Conservation (phyloP, 163 green algal species). For the Scenedesmus sp. region DNA sequence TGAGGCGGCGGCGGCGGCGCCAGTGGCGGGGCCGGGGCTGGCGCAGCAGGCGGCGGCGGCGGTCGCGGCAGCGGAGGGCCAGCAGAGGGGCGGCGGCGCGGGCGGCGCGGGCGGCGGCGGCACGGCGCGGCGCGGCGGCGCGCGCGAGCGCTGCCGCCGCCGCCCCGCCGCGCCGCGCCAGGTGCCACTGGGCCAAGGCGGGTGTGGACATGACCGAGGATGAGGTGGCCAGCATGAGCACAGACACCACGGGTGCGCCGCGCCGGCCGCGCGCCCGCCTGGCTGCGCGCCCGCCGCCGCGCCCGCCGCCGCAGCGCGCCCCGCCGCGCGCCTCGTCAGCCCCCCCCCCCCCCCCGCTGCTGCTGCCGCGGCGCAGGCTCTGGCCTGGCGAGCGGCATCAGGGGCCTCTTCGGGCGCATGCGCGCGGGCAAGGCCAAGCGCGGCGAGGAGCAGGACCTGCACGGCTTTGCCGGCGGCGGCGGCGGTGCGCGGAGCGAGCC, state of each 20-base stretch:
- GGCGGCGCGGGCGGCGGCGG: too few species aligned
- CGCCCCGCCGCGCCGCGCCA: slow-evolving; percentile 26
- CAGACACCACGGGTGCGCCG: slow-evolving; percentile 28
- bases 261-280: background rate
- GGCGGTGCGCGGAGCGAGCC: too few species aligned
- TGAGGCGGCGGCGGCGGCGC: too few species aligned
- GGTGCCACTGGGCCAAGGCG: slow-evolving; percentile 48
- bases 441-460: slow-evolving; percentile 41
- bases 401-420: slow-evolving; percentile 27
- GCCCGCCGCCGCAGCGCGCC: background rate
- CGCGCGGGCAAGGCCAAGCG: background rate
- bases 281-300: too few species aligned
- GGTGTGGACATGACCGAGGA: slow-evolving; percentile 40
- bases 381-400: slow-evolving; percentile 8
- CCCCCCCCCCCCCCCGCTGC: background rate
- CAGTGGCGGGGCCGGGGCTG: too few species aligned
- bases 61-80: too few species aligned
- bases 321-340: background rate
- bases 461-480: slow-evolving; percentile 24
- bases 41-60: background rate
- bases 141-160: background rate
- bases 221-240: slow-evolving; percentile 44
- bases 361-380: slow-evolving; percentile 13
- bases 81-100: too few species aligned
- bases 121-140: too few species aligned